Percentiles rank a stretch among this genome's conserved stretches.
phyloP scores from a whole-genome alignment of 2,329 filamentous ascomycete genomes.

The Hypoxylon sp. region DNA sequence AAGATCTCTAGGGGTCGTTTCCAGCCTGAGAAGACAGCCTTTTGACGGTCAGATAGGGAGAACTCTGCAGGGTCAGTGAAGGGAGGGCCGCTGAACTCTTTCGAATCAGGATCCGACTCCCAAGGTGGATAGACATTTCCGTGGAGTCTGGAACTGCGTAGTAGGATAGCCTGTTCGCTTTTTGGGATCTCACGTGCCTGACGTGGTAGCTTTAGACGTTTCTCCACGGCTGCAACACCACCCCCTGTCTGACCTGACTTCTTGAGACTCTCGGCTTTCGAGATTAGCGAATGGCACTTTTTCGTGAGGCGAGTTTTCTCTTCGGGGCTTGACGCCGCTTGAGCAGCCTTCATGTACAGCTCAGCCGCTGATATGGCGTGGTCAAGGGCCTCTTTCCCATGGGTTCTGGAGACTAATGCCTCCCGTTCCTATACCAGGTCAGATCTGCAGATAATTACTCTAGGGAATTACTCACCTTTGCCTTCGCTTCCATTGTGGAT shows the following conservation, averaged over 20 bases:
- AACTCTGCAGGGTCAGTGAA: slow-evolving; percentile 80
- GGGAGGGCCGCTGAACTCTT: slow-evolving; percentile 73
- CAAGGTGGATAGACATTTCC: slow-evolving; percentile 89
- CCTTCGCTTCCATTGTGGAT: slow-evolving; percentile 62
- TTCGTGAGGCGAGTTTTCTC: slow-evolving; percentile 77
- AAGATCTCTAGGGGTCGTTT: slow-evolving; percentile 80
- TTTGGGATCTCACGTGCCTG: slow-evolving; percentile 75
- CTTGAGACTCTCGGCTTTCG: slow-evolving; percentile 83
- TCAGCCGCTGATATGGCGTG: slow-evolving; percentile 85
- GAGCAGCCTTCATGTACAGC: slow-evolving; percentile 82
- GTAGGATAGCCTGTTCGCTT: slow-evolving; percentile 81
- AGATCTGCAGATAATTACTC: slow-evolving; percentile 5
- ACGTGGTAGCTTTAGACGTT: slow-evolving; percentile 54
- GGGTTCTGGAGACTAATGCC: slow-evolving; percentile 60
- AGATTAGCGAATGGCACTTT: slow-evolving; percentile 79
- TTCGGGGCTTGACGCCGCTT: slow-evolving; percentile 69
- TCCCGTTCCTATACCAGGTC: slow-evolving; percentile 65
- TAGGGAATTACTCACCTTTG: slow-evolving; percentile 55
- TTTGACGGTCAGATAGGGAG: slow-evolving; percentile 80
- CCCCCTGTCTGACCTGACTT: slow-evolving; percentile 39
- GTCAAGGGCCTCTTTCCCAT: slow-evolving; percentile 76
- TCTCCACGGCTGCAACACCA: slow-evolving; percentile 46
- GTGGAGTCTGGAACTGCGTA: slow-evolving; percentile 84
- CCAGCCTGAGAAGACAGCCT: slow-evolving; percentile 86
- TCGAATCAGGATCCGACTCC: slow-evolving; percentile 72